phyloP scores from a whole-genome alignment of 331 rosid species.

The Malus hybrid region DNA sequence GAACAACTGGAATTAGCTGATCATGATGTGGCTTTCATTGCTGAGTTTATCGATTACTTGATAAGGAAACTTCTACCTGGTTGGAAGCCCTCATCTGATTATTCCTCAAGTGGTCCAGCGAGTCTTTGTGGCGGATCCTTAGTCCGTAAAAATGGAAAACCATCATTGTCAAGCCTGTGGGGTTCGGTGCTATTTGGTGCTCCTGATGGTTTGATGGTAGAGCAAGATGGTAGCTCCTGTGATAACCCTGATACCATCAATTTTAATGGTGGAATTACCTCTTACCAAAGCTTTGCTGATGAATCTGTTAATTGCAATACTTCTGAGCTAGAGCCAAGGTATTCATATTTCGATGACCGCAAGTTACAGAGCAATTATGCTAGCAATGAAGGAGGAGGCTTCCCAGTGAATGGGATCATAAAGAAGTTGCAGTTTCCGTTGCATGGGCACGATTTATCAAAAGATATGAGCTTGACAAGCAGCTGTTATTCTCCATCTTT shows the following conservation, averaged over 20 bases:
- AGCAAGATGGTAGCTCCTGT: conserved; percentile 15
- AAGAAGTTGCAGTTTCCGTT: conserved; percentile 18
- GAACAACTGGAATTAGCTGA: conserved; percentile 65
- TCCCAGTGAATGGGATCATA: conserved; percentile 14
- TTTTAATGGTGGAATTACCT: conserved; percentile 9
- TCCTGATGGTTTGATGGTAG: conserved; percentile 19
- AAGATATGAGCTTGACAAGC: conserved; percentile 35
- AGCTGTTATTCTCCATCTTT: conserved; percentile 39
- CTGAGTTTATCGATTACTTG: conserved; percentile 80
- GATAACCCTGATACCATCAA: conserved; percentile 2
- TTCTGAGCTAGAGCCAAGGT: conserved; percentile 19
- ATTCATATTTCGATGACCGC: conserved; percentile 26
- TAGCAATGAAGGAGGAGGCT: conserved; percentile 12
- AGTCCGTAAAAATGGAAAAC: conserved; percentile 20
- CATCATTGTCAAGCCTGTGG: conserved; percentile 26
- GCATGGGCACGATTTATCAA: conserved; percentile 13
- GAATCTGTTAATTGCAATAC: conserved; percentile 23
- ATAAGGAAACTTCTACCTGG: conserved; percentile 58
- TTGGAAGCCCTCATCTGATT: conserved; percentile 59
- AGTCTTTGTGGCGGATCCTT: conserved; percentile 25
- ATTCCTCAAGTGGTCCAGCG: conserved; percentile 22
- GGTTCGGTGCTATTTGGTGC: conserved; percentile 24
- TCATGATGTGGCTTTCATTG: conserved; percentile 73
- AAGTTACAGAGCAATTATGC: conserved; percentile 24
- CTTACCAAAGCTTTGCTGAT: conserved; percentile 37